Evolutionary conservation across 768 basidiomycete genomes (phyloP).

Genomic region (Lentinula edodes): DNA sequence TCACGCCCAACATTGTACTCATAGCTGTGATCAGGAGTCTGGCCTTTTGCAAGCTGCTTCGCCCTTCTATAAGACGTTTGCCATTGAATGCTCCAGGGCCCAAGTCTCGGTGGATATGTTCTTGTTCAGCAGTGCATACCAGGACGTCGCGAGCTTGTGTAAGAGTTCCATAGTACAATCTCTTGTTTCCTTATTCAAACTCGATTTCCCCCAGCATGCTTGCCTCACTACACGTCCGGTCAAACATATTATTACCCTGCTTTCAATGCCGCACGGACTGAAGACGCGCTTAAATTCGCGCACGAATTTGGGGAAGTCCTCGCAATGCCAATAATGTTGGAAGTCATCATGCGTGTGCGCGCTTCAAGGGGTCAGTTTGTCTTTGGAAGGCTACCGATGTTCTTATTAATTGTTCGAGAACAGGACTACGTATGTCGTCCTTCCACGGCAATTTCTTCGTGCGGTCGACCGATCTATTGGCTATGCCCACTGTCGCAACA

Average conservation of each 20-base stretch:
- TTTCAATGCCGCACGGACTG: conserved; percentile 90
- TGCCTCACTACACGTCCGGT: conserved; percentile 96
- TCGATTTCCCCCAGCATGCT: conserved; percentile 49
- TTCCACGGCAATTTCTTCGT: conserved; percentile 99
- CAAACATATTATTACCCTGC: conserved; percentile 98
- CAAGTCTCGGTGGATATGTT: conserved; percentile 99
- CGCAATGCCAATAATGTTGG: conserved; percentile 91
- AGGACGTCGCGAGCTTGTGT: conserved; percentile 94
- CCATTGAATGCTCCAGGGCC: conserved; percentile 95
- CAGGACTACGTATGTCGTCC: conserved; percentile 89
- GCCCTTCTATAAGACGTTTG: conserved; percentile 96
- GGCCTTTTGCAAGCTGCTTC: conserved; percentile 88
- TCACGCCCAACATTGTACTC: background rate
- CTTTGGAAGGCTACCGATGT: conserved; percentile 2
- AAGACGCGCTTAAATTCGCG: conserved; percentile 97
- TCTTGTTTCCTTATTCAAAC: background rate
- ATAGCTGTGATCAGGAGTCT: conserved; percentile 50
- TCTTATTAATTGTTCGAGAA: background rate
- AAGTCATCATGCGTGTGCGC: conserved; percentile 96
- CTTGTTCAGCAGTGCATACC: conserved; percentile 89
- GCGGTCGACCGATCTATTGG: conserved; percentile 91
- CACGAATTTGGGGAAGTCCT: conserved; percentile 94
- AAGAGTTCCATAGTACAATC: conserved; percentile 14
- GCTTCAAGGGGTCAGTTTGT: conserved; percentile 77
- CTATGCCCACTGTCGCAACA: conserved; percentile 94